Evolutionary conservation across 352 stramenopile genomes (phyloP).

Genomic region (Elongisporangium anandrum): DNA sequence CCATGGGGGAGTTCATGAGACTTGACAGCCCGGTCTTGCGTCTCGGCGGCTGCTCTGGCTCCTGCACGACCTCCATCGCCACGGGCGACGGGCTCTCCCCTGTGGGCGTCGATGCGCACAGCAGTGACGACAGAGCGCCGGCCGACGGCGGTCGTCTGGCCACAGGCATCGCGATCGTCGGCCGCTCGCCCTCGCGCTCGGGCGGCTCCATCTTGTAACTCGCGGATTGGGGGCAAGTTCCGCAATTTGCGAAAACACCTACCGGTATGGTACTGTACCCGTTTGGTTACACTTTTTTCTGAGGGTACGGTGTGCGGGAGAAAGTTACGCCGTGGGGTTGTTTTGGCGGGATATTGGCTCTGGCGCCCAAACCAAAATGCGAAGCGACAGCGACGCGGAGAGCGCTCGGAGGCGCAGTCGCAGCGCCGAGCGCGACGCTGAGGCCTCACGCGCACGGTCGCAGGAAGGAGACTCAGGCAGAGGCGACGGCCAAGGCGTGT

Average conservation of each 20-base stretch:
- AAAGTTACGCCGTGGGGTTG: neutral
- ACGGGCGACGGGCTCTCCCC: neutral
- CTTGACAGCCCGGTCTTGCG: slow-evolving; percentile 29
- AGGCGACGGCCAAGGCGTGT: slow-evolving; percentile 6
- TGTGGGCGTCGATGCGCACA: neutral
- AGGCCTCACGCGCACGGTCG: too few relatives aligned
- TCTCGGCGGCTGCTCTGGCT: neutral
- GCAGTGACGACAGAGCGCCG: neutral
- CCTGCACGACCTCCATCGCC: neutral
- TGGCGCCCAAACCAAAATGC: neutral
- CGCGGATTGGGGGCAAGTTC: neutral
- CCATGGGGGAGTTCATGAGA: slow-evolving; percentile 64
- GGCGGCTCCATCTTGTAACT: neutral
- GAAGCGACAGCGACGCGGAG: neutral
- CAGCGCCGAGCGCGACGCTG: neutral
- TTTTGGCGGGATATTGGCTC: neutral
- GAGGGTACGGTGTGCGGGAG: too few relatives aligned
- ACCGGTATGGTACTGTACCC: neutral
- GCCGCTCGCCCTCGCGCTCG: neutral
- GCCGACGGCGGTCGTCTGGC: neutral
- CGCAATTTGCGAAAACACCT: neutral
- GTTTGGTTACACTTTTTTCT: neutral
- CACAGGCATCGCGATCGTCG: neutral
- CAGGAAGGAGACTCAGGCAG: neutral
- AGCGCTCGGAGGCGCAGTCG: neutral